Conservation (phyloP, 306 rosid species). For the Ormosia emarginata region DNA sequence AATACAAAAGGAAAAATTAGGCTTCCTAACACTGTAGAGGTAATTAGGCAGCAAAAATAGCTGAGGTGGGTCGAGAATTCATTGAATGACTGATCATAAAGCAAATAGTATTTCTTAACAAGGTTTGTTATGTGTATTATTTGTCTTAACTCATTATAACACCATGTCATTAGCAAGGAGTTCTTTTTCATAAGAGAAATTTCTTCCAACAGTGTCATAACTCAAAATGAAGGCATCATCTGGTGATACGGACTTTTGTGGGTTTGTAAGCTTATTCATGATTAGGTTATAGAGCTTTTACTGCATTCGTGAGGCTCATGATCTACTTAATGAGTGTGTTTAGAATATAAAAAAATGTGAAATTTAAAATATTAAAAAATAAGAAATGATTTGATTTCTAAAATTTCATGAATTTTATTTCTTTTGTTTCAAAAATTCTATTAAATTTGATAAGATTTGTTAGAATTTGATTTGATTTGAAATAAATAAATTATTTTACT, state of each 20-base stretch:
- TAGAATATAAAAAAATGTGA: no score
- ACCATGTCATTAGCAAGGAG: constrained; percentile 14
- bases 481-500: no score
- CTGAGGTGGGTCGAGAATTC: constrained; percentile 22
- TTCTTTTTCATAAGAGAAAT: constrained; percentile 26
- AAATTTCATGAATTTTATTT: no score
- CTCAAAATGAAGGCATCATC: constrained; percentile 28
- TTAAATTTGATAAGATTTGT: no score
- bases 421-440: no score
- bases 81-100: constrained; percentile 17
- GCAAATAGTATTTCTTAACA: not conserved
- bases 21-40: constrained; percentile 2
- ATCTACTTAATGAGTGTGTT: no score
- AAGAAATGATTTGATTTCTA: no score
- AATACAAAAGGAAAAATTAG: constrained; percentile 6
- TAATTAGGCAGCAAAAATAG: not conserved
- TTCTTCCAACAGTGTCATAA: constrained; percentile 19
- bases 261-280: constrained; percentile 20
- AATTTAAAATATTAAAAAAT: no score
- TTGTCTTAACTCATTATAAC: constrained; percentile 5
- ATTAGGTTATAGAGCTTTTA: constrained; percentile 30
- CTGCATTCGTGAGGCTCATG: no score
- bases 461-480: no score
- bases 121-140: constrained; percentile 14
- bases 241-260: constrained; percentile 38